Evolutionary conservation across 495 filamentous ascomycete genomes (phyloP), one percentile per base, ranked within the genome.

Genomic region (Podospora comata): DNA sequence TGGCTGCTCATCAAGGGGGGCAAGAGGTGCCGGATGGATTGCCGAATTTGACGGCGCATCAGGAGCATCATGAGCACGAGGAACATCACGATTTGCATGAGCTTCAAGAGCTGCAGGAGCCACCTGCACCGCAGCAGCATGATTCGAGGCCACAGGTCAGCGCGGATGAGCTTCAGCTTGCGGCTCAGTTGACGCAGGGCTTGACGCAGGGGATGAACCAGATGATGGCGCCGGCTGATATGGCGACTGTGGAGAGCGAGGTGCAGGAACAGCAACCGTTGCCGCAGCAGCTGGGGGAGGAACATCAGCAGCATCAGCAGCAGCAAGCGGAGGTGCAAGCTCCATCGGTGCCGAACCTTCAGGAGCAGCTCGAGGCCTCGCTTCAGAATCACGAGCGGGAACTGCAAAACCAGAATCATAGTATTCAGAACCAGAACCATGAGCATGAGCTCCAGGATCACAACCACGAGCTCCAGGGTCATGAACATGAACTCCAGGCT

Each of bases 121-220:
- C 75, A 11, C 53, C 76, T 7, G 30, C 76, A 1, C 73, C 76
- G 15, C 39, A 72, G 54, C 77, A 78, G 30, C 73, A 78, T 34
- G 69, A 75, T 28, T 62, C 71, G 3, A 76, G 72, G 18, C 68
- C 78, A 4, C 70, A 74, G 2, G 72, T 81, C 28, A 82, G 76
- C 66, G 73, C 74, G 19, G 83, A 84, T 64, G 84, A 85, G 67
- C 77, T 85, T 26, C 83, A 83, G 65, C 74, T 86, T 3, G 81
- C 84, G 4, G 85, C 83, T 39, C 84, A 85, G 72, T 70, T 86
- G 57, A 82, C 81, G 56, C 82, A 82, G 62, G 81, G 74, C 60
- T 74, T 85, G 23, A 48, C 61, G 5, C 61, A 63, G 32, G 61
- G 61, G 13, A 63, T 86, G 57, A 82, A 80, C 58, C 82, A 82